These are phyloP conservation scores for Podospora fimiseda DNA, from an alignment of 495 filamentous ascomycete genomes.

Conservation along the genomic window DNA sequence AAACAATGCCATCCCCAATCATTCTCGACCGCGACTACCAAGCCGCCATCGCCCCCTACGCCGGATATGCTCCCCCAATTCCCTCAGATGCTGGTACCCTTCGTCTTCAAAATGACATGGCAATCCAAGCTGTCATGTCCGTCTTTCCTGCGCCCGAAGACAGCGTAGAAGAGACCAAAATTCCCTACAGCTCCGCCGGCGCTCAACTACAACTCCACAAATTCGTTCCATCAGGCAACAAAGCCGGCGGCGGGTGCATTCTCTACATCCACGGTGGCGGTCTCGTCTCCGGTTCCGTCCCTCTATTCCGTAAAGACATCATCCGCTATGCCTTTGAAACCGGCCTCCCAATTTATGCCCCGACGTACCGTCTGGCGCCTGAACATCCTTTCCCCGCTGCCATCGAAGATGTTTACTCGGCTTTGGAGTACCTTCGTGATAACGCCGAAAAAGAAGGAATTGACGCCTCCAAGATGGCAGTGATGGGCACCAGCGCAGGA, in stretches of 20 bases:
- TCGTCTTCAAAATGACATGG: neutral
- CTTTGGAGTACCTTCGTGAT: slow-evolving; percentile 25
- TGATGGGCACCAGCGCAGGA: slow-evolving; percentile 36
- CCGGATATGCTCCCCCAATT: neutral
- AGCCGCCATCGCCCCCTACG: neutral
- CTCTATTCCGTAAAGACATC: slow-evolving; percentile 12
- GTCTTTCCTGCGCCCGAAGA: neutral
- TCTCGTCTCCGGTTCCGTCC: slow-evolving; percentile 26
- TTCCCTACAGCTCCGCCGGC: slow-evolving; percentile 20
- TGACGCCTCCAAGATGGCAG: slow-evolving; percentile 31
- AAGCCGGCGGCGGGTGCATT: slow-evolving; percentile 18
- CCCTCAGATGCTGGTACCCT: neutral
- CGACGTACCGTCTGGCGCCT: slow-evolving; percentile 38
- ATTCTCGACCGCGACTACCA: neutral
- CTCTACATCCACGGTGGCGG: slow-evolving; percentile 38
- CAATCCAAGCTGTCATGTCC: neutral
- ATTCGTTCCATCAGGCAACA: neutral
- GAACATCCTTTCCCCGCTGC: slow-evolving; percentile 31
- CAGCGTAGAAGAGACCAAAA: slow-evolving; percentile 13
- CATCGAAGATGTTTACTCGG: slow-evolving; percentile 31
- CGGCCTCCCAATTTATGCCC: slow-evolving; percentile 25
- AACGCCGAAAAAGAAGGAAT: slow-evolving; percentile 23
- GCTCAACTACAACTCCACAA: neutral
- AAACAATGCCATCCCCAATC: neutral
- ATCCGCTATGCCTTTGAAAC: slow-evolving; percentile 18